Percentiles rank a stretch among this genome's conserved stretches.
Conservation (phyloP, 2,329 filamentous ascomycete species). For the Hymenoscyphus scutula region DNA sequence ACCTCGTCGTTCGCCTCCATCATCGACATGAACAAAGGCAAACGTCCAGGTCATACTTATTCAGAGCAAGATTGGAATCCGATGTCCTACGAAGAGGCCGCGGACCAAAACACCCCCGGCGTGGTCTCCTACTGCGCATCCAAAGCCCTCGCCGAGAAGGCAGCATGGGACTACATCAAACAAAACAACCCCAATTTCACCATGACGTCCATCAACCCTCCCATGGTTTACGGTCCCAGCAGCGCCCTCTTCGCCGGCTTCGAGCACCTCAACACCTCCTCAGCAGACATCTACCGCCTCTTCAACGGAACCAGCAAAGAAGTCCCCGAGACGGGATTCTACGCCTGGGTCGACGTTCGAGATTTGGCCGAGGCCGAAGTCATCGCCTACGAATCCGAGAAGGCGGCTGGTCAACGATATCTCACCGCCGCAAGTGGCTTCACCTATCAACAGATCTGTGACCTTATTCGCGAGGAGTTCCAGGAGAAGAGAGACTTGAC, state of each 20-base stretch:
- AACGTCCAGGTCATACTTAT: slow-evolving; percentile 46
- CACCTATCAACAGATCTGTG: slow-evolving; percentile 56
- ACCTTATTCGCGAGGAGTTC: slow-evolving; percentile 53
- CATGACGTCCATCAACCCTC: slow-evolving; percentile 58
- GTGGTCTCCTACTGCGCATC: slow-evolving; percentile 34
- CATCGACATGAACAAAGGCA: slow-evolving; percentile 51
- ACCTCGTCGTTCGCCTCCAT: slow-evolving; percentile 65
- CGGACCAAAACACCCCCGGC: slow-evolving; percentile 14
- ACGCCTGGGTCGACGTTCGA: slow-evolving; percentile 55
- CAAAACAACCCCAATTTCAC: slow-evolving; percentile 53
- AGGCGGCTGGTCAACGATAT: slow-evolving; percentile 60
- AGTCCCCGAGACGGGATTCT: slow-evolving; percentile 48
- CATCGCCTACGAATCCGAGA: slow-evolving; percentile 51
- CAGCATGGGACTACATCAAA: slow-evolving; percentile 60
- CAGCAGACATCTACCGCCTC: slow-evolving; percentile 63
- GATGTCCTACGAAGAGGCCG: slow-evolving; percentile 46
- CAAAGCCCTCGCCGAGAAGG: slow-evolving; percentile 65
- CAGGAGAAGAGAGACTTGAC: slow-evolving; percentile 49
- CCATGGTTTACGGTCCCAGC: slow-evolving; percentile 60
- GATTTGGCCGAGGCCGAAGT: slow-evolving; percentile 63
- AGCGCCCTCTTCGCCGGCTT: slow-evolving; percentile 59
- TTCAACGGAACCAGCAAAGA: slow-evolving; percentile 57
- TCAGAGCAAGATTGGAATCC: slow-evolving; percentile 54
- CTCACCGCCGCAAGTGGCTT: slow-evolving; percentile 58
- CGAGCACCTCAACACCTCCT: slow-evolving; percentile 66